phyloP scores from a whole-genome alignment of 176 grass and related monocot species.

The sorghum (Sorghum bicolor) region DNA sequence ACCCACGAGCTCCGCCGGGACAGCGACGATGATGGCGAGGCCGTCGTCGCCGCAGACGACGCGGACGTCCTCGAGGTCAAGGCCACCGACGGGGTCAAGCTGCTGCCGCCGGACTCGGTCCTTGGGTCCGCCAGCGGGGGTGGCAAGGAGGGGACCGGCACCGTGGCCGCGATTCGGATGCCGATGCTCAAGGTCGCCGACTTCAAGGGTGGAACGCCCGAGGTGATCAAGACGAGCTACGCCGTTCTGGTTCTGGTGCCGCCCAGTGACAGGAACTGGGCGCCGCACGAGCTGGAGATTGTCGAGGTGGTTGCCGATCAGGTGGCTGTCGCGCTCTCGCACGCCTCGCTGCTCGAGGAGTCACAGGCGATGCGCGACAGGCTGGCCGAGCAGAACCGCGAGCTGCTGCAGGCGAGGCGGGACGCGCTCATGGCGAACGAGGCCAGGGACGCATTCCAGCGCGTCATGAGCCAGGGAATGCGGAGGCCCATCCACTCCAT shows the following conservation, averaged over 20 bases:
- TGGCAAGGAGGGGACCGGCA: conserved; percentile 39
- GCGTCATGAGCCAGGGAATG: conserved; percentile 63
- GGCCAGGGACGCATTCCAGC: conserved; percentile 57
- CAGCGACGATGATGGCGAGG: background rate
- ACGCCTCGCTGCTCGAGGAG: conserved; percentile 73
- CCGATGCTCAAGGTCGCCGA: conserved; percentile 74
- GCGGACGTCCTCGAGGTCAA: conserved; percentile 51
- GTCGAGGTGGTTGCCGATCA: conserved; percentile 85
- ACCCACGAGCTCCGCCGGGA: conserved; percentile 64
- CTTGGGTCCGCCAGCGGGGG: conserved; percentile 56
- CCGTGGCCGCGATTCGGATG: conserved; percentile 76
- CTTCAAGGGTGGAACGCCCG: conserved; percentile 66
- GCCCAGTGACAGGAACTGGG: conserved; percentile 54
- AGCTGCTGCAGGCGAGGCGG: conserved; percentile 49
- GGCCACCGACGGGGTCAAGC: conserved; percentile 53
- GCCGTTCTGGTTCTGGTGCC: conserved; percentile 74
- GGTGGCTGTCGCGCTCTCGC: conserved; percentile 77
- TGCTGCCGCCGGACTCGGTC: conserved; percentile 46
- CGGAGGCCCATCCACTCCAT: conserved; percentile 53
- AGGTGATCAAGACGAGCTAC: conserved; percentile 64
- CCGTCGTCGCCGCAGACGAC: conserved; percentile 28
- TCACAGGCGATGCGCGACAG: conserved; percentile 64
- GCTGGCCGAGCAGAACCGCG: conserved; percentile 64
- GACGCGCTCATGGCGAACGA: conserved; percentile 57
- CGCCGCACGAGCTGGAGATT: conserved; percentile 62